These are phyloP conservation scores for Paracoccidioides brasiliensis DNA, from an alignment of 2,329 filamentous ascomycete genomes.

Conservation along the genomic window DNA sequence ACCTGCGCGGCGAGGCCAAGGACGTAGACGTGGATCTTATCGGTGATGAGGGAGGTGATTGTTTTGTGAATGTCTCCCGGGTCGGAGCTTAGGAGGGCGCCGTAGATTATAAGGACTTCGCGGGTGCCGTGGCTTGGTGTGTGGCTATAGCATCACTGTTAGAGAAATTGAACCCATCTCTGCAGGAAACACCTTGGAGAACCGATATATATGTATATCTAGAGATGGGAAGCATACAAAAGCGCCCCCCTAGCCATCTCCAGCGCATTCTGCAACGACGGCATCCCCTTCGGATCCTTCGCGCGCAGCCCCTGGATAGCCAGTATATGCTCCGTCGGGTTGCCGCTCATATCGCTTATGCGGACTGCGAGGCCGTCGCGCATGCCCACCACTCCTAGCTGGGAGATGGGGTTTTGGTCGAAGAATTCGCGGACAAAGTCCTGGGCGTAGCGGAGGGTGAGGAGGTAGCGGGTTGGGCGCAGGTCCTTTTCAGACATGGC, in stretches of 20 bases:
- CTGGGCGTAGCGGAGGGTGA: constrained; percentile 68
- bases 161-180: background rate
- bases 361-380: constrained; percentile 76
- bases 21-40: constrained; percentile 76
- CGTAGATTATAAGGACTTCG: constrained; percentile 84
- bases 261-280: constrained; percentile 82
- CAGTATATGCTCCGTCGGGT: constrained; percentile 75
- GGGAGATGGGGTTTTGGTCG: constrained; percentile 95
- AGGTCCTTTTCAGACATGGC: constrained; percentile 95
- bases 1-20: constrained; percentile 86
- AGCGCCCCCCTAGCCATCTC: constrained; percentile 87
- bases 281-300: constrained; percentile 58
- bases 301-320: constrained; percentile 55
- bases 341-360: constrained; percentile 81
- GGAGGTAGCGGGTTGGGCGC: constrained; percentile 70
- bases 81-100: constrained; percentile 78
- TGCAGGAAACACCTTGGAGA: background rate
- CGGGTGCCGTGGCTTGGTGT: constrained; percentile 85
- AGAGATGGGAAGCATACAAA: constrained; percentile 43
- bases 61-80: constrained; percentile 93
- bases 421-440: constrained; percentile 92
- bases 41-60: constrained; percentile 60
- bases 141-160: constrained; percentile 41
- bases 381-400: constrained; percentile 87
- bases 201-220: background rate